Percentiles rank a stretch among this genome's conserved stretches.
These are phyloP conservation scores for Cardiospermum halicacabum DNA, from an alignment of 345 rosid species.

Conservation along the genomic window DNA sequence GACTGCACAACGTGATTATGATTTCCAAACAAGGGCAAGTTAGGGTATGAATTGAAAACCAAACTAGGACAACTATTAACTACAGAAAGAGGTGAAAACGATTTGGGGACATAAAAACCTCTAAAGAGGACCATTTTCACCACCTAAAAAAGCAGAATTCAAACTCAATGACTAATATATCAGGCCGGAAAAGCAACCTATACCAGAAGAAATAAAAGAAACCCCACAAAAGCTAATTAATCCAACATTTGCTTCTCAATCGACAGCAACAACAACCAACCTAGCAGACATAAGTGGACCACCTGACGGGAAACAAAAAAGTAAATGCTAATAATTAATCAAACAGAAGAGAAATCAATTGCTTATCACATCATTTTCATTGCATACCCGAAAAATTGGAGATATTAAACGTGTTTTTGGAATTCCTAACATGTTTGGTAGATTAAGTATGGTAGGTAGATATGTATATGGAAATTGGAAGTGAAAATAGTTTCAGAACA, in stretches of 20 bases:
- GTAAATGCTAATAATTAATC: not conserved
- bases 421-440: not conserved
- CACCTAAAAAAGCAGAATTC: constrained; percentile 3
- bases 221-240: constrained; percentile 2
- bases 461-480: not conserved
- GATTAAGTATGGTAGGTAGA: not conserved
- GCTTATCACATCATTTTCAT: not conserved
- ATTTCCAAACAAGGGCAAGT: not conserved
- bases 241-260: not conserved
- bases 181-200: not conserved
- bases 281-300: not conserved
- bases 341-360: not conserved
- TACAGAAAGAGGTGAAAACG: constrained; percentile 16
- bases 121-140: constrained; percentile 31
- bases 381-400: not conserved
- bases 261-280: not conserved
- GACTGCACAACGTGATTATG: constrained; percentile 11
- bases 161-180: not conserved
- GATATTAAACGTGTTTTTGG: not conserved
- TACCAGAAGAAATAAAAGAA: not conserved
- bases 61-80: constrained; percentile 7
- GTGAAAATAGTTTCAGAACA: not conserved
- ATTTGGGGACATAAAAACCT: constrained; percentile 21
- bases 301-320: not conserved
- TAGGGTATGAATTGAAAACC: not conserved